phyloP scores from a whole-genome alignment of 2,329 filamentous ascomycete species.

The Fonsecaea monophora region DNA sequence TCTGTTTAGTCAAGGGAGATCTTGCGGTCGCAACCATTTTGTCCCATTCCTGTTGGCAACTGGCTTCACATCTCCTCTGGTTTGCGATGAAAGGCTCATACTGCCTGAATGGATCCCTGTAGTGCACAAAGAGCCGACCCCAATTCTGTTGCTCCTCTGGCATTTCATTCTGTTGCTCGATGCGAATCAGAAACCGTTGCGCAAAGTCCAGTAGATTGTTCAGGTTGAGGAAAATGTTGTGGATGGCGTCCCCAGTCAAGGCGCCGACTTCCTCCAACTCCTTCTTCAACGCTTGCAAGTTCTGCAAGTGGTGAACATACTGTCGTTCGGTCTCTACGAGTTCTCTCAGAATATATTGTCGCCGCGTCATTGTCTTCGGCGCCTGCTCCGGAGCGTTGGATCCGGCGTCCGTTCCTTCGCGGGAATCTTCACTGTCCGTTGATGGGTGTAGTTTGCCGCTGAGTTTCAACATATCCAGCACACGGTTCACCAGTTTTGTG shows the following conservation, averaged over 20 bases:
- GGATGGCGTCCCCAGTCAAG: conserved; percentile 85
- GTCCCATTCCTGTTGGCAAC: conserved; percentile 84
- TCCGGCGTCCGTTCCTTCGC: conserved; percentile 55
- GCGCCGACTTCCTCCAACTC: conserved; percentile 85
- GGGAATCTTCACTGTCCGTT: conserved; percentile 50
- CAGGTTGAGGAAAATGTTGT: conserved; percentile 95
- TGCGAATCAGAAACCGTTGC: conserved; percentile 88
- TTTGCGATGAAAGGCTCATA: conserved; percentile 98
- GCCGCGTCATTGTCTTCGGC: conserved; percentile 66
- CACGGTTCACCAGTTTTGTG: conserved; percentile 83
- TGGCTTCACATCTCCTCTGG: conserved; percentile 84
- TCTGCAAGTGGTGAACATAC: conserved; percentile 96
- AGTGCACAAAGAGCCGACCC: conserved; percentile 87
- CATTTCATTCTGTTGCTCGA: conserved; percentile 92
- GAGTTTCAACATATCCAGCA: conserved; percentile 83
- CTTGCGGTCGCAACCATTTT: conserved; percentile 75
- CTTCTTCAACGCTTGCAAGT: conserved; percentile 90
- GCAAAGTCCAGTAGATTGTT: conserved; percentile 96
- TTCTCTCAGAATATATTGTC: conserved; percentile 90
- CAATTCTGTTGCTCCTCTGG: conserved; percentile 80
- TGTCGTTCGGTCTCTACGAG: conserved; percentile 94
- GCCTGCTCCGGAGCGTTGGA: conserved; percentile 43
- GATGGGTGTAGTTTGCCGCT: conserved; percentile 72
- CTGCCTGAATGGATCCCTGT: conserved; percentile 86
- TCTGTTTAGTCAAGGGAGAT: conserved; percentile 71